phyloP scores from a whole-genome alignment of 768 basidiomycete species.

The Kwoniella pini region DNA sequence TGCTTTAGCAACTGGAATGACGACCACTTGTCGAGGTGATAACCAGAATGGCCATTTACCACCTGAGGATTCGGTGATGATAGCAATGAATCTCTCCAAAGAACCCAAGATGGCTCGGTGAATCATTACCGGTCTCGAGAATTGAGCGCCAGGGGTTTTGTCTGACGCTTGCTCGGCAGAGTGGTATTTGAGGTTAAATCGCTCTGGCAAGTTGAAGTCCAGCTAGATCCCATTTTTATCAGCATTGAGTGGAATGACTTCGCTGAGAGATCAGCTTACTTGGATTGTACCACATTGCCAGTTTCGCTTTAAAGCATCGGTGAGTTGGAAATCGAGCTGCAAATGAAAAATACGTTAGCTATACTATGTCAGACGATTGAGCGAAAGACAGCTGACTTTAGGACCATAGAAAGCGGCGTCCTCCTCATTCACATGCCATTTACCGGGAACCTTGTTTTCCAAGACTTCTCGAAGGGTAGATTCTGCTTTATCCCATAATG shows the following conservation, averaged over 20 bases:
- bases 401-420: constrained; percentile 99
- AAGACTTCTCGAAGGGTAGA: constrained; percentile 60
- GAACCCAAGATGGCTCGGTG: constrained; percentile 95
- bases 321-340: constrained; percentile 87
- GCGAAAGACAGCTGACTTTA: constrained; percentile 58
- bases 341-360: not conserved
- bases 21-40: constrained; percentile 90
- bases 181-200: constrained; percentile 92
- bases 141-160: constrained; percentile 62
- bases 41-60: constrained; percentile 99
- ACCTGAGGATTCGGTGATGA: constrained; percentile 94
- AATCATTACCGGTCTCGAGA: constrained; percentile 84
- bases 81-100: constrained; percentile 92
- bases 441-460: constrained; percentile 78
- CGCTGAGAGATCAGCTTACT: constrained; percentile 28
- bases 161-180: constrained; percentile 59
- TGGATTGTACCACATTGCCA: constrained; percentile 97
- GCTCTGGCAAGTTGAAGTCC: constrained; percentile 96
- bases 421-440: constrained; percentile 90
- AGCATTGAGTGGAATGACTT: not conserved
- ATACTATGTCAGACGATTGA: not conserved
- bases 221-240: constrained; percentile 61
- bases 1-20: constrained; percentile 87
- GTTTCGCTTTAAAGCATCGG: constrained; percentile 84
- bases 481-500: constrained; percentile 90